Evolutionary conservation across 2,329 filamentous ascomycete genomes (phyloP), one percentile per base, ranked within the genome.

Genomic region (Fusarium sp.): DNA sequence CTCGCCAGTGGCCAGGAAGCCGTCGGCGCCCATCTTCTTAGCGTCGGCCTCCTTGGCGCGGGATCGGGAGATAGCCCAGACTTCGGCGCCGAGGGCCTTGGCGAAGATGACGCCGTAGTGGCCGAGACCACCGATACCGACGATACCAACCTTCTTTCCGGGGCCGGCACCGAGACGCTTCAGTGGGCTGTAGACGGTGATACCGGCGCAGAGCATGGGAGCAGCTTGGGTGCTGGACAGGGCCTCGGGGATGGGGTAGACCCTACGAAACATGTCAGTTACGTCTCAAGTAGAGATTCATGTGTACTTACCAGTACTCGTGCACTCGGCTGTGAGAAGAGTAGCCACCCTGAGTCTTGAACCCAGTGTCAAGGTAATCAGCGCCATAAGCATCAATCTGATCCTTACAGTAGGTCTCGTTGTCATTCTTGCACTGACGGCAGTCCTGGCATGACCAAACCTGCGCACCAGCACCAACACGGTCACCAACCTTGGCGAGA

Each of bases 201-300:
- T 85, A 68, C 93, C 93, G 42, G 92, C 93, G 80, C 93, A 97
- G 72, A 96, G 86, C 91, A 94, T 93, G 12, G 91, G 92, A 3
- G 92, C 93, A 2, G 90, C 92, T 52, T 90, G 80, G 58, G 82
- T 79, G 70, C 84, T 87, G 12, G 83, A 74, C 46, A 97, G 85
- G 54, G 84, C 88, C 31, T 94, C 92, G 37, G 93, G 93, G 69
- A 97, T 94, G 75, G 91, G 91, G 76, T 88, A 89, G 46, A 87
- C 85, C 85, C 84, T 86, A 66, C 14, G n/a, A 13, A 37, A 19
- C 14, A 23, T 30, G 65, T 74, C 23, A 66, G 65, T 48, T 19
- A 13, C 12, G n/a, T 18, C 16, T 28, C 41, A 13, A 37, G 12
- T 46, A 16, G 13, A 13, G 8, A 18, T 31, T 18, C 42, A 12